Conservation (phyloP, 2,329 filamentous ascomycete genomes). For the Teratosphaeria viscida region DNA sequence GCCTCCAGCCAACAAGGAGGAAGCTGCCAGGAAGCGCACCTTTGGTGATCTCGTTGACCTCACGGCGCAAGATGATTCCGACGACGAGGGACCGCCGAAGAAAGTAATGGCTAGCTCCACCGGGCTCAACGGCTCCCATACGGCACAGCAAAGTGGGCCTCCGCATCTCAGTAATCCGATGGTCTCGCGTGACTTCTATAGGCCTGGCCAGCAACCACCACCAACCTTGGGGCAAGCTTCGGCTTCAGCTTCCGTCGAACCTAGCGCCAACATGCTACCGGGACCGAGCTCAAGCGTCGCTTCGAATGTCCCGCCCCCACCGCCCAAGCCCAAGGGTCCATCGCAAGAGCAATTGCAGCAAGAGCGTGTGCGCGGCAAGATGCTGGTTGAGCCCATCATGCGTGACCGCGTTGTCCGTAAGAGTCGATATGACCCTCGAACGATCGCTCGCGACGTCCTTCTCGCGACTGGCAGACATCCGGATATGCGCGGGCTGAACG, state of each 20-base stretch:
- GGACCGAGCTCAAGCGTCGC: background rate
- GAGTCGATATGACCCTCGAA: constrained; percentile 48
- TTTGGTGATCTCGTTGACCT: constrained; percentile 47
- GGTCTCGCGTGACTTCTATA: background rate
- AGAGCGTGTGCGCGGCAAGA: constrained; percentile 23
- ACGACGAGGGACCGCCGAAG: constrained; percentile 34
- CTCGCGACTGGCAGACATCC: constrained; percentile 53
- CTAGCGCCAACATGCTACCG: background rate
- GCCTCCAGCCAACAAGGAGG: constrained; percentile 40
- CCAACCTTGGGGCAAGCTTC: background rate
- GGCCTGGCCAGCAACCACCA: background rate
- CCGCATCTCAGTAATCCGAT: background rate
- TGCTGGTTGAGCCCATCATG: constrained; percentile 36
- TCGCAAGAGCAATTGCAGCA: constrained; percentile 18
- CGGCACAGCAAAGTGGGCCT: background rate
- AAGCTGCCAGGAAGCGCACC: constrained; percentile 45
- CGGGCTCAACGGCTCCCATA: background rate
- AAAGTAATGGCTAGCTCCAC: constrained; percentile 12
- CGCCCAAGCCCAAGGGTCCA: constrained; percentile 15
- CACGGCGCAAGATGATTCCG: constrained; percentile 32
- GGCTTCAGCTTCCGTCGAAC: background rate
- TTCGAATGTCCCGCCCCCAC: background rate
- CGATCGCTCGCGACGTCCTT: constrained; percentile 54
- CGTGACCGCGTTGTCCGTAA: constrained; percentile 38
- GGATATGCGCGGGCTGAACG: constrained; percentile 47